These are phyloP conservation scores for Fusarium sp. DNA, from an alignment of 2,329 filamentous ascomycete genomes.

Conservation along the genomic window DNA sequence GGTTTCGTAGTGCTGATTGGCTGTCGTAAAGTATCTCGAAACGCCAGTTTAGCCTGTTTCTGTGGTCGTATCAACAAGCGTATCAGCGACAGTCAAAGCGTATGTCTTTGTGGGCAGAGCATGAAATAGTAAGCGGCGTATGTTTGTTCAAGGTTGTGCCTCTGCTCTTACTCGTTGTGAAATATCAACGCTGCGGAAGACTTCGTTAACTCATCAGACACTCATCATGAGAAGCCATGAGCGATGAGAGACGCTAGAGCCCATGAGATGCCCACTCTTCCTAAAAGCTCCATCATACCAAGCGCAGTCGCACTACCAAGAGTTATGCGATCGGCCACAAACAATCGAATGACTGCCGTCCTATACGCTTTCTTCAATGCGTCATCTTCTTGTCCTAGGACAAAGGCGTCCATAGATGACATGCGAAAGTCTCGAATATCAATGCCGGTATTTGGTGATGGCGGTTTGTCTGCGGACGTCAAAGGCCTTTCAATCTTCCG, in stretches of 20 bases:
- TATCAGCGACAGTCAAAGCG: background rate
- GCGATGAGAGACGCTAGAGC: conserved; percentile 34
- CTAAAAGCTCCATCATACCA: conserved; percentile 49
- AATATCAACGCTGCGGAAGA: background rate
- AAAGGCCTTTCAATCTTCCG: conserved; percentile 56
- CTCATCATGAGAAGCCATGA: conserved; percentile 25
- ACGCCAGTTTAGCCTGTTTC: conserved; percentile 27
- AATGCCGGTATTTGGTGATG: conserved; percentile 26
- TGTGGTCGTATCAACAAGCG: conserved; percentile 5
- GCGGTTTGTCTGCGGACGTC: conserved; percentile 51
- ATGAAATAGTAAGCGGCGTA: background rate
- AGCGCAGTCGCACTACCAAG: conserved; percentile 51
- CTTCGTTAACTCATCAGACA: background rate
- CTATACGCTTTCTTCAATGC: conserved; percentile 52
- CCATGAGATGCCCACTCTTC: conserved; percentile 53
- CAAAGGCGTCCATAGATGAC: conserved; percentile 64
- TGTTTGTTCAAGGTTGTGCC: background rate
- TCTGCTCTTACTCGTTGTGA: background rate
- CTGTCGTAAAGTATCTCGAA: background rate
- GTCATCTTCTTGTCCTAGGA: conserved; percentile 52
- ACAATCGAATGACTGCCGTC: conserved; percentile 54
- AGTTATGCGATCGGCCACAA: conserved; percentile 58
- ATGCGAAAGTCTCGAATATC: conserved; percentile 63
- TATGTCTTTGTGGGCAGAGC: background rate
- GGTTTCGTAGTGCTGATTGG: conserved; percentile 29